Base-by-base conservation (phyloP, 768 basidiomycete species). In the Trametes maxima region DNA sequence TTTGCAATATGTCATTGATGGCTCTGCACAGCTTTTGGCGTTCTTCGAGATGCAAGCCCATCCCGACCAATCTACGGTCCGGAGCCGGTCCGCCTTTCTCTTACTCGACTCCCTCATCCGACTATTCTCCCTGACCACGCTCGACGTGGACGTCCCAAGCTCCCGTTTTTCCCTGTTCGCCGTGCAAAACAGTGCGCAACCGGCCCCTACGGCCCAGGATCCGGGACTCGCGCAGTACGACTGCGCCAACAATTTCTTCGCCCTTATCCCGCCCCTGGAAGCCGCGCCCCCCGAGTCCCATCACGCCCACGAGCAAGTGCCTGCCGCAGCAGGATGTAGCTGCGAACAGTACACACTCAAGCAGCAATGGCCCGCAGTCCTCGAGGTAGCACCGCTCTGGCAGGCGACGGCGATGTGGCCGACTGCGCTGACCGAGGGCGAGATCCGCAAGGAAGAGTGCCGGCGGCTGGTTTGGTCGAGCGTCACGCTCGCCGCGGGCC, bases 401-500 rank as follows among this genome's bases (percentile, higher is more conserved):
- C 70, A 78, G 2, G 75, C 78, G 51, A 85, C 88, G 2, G 82
- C 87, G 0, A 85, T 82, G 13, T 92, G 88, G 88, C 78, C 80
- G 53, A 67, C 73, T 25, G 69, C 75, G 11, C 85, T 28, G 24
- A n/a, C 54, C 22, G 66, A 85, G 42, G 79, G 73, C 6, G 89
- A 91, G 61, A 80, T 89, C 59, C 74, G 80, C 44, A 87, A 83
- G 71, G 90, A 92, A 68, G 85, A 85, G 46, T 85, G 84, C 67
- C 83, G 90, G 25, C 77, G 90, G 24, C 71, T 90, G 22, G 88
- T 87, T 57, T 92, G 90, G 90, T 88, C 85, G 67, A 74, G 84
- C 7, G 77, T 90, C 73, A 76, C 80, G 54, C 78, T 90, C 21
- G 77, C 82, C 11, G 86, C 88, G 7, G 86, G 84, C 2, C 82